These are phyloP conservation scores for Parasarocladium wereldwijsianum DNA, from an alignment of 2,329 filamentous ascomycete species.

Conservation along the genomic window DNA sequence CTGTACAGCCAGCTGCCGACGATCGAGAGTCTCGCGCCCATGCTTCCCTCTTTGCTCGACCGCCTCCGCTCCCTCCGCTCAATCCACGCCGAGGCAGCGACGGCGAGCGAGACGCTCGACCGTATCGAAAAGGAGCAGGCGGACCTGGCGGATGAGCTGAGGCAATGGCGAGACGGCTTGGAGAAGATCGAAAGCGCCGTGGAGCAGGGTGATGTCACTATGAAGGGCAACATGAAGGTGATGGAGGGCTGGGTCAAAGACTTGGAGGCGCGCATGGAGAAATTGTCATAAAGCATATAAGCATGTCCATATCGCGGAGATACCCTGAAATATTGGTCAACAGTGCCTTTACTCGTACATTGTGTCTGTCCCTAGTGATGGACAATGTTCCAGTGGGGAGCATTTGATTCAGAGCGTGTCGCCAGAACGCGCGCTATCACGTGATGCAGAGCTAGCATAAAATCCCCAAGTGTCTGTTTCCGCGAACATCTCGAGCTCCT, in stretches of 20 bases:
- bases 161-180: conserved; percentile 71
- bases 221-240: conserved; percentile 68
- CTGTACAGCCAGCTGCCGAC: conserved; percentile 80
- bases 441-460: no score
- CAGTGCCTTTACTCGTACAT: no score
- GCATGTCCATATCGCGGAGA: conserved; percentile 10
- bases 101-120: conserved; percentile 62
- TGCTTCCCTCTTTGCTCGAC: conserved; percentile 75
- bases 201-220: conserved; percentile 50
- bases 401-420: no score
- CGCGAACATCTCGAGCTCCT: neutral
- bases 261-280: conserved; percentile 62
- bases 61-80: conserved; percentile 68
- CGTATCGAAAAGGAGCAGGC: conserved; percentile 65
- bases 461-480: no score
- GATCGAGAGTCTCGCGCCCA: conserved; percentile 72
- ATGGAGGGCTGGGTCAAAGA: conserved; percentile 83
- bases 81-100: conserved; percentile 77
- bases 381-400: no score
- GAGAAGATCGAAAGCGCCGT: conserved; percentile 66
- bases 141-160: conserved; percentile 72
- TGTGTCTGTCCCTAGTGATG: no score
- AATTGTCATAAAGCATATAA: conserved; percentile 24
- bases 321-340: no score
- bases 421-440: no score